Evolutionary conservation across 331 rosid species (phyloP), one percentile per base, ranked within the genome.

Genomic region (Malus hybrid): DNA sequence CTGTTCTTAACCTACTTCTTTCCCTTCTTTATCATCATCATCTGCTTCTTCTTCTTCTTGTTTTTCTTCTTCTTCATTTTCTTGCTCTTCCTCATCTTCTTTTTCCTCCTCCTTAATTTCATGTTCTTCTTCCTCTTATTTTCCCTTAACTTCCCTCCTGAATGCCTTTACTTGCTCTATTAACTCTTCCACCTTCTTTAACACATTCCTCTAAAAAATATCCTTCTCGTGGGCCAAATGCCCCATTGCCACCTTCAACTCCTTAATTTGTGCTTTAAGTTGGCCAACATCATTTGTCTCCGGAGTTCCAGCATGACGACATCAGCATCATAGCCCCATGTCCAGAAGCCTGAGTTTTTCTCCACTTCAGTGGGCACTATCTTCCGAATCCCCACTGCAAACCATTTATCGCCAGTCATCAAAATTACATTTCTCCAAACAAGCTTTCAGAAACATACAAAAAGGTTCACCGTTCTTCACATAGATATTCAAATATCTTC

Each of bases 261-360:
- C n/a, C 9, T 15, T 50, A 15, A 50, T 50, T 15, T 50, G 0
- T 50, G 8, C 9, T 50, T 15, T 15, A 50, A 50, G 56, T 4
- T 50, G 0, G 56, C 9, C 1, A 0, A 50, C n/a, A 50, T 50
- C 56, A 50, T 50, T 50, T 50, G 4, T 0, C 5, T 50, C n/a
- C 0, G 0, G 1, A 50, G 56, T 50, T 0, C 3, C 0, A 0
- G 7, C 55, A 14, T 5, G 7, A 48, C 7, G 0, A 48, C 2
- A 48, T 15, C 8, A 50, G 0, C 56, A 50, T 50, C 7, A 50
- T 50, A 0, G 1, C 56, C n/a, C 55, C 5, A 48, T 48, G 7
- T 48, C 55, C 3, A 48, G 0, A 14, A 5, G 7, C 19, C 0
- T 48, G 5, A 48, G 55, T 14, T 48, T 3, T 48, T 48, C 3